Conservation (phyloP, 768 basidiomycete genomes). For the Leucocoprinus birnbaumii region DNA sequence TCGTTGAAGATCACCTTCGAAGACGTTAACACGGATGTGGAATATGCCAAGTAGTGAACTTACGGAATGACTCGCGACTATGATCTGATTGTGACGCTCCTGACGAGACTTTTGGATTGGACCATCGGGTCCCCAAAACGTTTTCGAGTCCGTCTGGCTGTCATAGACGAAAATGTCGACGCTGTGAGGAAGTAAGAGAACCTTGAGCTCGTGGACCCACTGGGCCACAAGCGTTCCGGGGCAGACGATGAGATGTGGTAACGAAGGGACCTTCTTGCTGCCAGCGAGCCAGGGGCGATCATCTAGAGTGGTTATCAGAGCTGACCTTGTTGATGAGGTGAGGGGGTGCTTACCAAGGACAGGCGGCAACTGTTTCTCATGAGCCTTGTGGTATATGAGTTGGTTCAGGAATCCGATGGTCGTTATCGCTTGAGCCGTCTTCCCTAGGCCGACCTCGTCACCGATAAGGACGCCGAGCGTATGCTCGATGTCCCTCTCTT, state of each 20-base stretch:
- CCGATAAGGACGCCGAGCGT: constrained; percentile 16
- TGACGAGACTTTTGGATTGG: constrained; percentile 16
- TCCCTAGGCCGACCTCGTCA: constrained; percentile 29
- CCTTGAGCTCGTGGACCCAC: constrained; percentile 20
- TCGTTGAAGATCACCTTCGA: constrained; percentile 18
- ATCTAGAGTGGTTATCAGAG: too few species aligned
- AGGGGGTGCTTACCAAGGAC: constrained; percentile 19
- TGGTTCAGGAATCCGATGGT: constrained; percentile 19
- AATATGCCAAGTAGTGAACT: not conserved
- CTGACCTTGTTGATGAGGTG: constrained; percentile 9
- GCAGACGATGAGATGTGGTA: constrained; percentile 20
- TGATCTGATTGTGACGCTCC: constrained; percentile 14
- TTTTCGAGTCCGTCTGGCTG: not conserved
- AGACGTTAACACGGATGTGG: not conserved
- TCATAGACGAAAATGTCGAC: constrained; percentile 26
- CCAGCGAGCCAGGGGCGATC: too few species aligned
- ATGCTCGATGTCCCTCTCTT: not conserved
- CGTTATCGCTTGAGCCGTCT: constrained; percentile 21
- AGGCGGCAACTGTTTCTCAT: constrained; percentile 16
- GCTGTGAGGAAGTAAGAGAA: constrained; percentile 7
- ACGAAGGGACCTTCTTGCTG: constrained; percentile 10
- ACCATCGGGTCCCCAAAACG: constrained; percentile 19
- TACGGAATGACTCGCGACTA: constrained; percentile 22
- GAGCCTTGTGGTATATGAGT: not conserved
- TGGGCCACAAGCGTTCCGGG: constrained; percentile 22